phyloP scores from a whole-genome alignment of 192 early-diverging fungal species.

The Backusella morwellensis region DNA sequence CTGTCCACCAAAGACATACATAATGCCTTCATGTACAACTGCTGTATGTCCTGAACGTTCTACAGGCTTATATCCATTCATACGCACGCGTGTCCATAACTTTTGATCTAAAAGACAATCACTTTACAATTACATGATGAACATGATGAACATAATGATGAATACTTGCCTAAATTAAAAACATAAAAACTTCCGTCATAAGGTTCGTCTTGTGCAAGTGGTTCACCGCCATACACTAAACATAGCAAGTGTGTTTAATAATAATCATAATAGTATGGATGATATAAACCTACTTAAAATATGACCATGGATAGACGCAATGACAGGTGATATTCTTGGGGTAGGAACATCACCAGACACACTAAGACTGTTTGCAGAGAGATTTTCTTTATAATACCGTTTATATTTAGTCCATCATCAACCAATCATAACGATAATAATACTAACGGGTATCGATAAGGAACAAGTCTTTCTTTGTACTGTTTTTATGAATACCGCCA shows the following conservation, averaged over 20 bases:
- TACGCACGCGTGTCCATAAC: conserved; percentile 40
- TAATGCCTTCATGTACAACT: conserved; percentile 38
- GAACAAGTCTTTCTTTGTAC: conserved; percentile 28
- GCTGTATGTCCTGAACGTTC: conserved; percentile 51
- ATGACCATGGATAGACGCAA: conserved; percentile 42
- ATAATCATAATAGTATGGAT: background rate
- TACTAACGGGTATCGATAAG: conserved; percentile 26
- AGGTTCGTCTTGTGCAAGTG: conserved; percentile 25
- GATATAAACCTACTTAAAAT: conserved; percentile 39
- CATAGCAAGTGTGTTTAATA: background rate
- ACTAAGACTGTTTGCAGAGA: conserved; percentile 22
- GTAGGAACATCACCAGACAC: conserved; percentile 42
- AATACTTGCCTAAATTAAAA: conserved; percentile 37
- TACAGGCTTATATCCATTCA: conserved; percentile 37
- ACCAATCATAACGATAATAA: background rate
- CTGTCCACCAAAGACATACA: conserved; percentile 54
- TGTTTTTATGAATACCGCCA: conserved; percentile 26
- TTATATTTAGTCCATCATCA: background rate
- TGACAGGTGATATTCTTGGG: conserved; percentile 37
- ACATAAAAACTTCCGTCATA: conserved; percentile 38
- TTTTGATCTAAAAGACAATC: background rate
- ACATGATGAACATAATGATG: background rate
- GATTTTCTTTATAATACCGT: conserved; percentile 10
- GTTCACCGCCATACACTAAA: conserved; percentile 42
- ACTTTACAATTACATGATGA: background rate